Conservation (phyloP, 257 asterid species). For the Solanum acaule region DNA sequence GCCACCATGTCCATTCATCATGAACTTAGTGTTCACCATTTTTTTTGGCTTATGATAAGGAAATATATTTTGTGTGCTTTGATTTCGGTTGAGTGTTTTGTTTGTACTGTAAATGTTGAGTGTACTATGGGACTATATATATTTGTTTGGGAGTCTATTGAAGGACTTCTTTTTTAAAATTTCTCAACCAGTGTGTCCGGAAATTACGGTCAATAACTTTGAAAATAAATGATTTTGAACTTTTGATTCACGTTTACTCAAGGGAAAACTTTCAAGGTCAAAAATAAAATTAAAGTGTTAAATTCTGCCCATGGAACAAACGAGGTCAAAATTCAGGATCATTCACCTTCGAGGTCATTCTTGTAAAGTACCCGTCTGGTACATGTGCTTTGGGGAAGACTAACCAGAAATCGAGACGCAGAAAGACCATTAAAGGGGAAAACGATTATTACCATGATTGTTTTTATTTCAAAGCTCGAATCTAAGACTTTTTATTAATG, state of each 20-base stretch:
- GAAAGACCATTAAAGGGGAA: neutral
- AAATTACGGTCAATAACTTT: neutral
- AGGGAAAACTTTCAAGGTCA: neutral
- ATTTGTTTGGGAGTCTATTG: neutral
- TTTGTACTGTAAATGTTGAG: neutral
- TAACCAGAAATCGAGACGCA: rapidly evolving
- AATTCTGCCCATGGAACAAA: neutral
- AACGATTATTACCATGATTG: neutral
- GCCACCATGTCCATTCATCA: neutral
- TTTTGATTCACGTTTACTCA: neutral
- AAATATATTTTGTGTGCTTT: neutral
- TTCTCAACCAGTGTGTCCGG: neutral
- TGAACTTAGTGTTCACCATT: constrained; percentile 2
- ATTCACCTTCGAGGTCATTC: neutral
- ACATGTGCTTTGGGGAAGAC: rapidly evolving
- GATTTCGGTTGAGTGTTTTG: neutral
- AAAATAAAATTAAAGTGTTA: neutral
- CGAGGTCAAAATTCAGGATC: neutral
- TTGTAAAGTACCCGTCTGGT: neutral
- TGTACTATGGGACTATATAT: neutral
- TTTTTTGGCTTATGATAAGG: neutral
- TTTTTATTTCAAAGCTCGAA: neutral
- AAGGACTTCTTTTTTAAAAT: neutral
- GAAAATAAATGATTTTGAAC: neutral
- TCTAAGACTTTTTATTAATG: neutral